Evolutionary conservation across 352 stramenopile species (phyloP), one percentile per base, ranked within the genome.

Genomic region (Blastocystis sp.): DNA sequence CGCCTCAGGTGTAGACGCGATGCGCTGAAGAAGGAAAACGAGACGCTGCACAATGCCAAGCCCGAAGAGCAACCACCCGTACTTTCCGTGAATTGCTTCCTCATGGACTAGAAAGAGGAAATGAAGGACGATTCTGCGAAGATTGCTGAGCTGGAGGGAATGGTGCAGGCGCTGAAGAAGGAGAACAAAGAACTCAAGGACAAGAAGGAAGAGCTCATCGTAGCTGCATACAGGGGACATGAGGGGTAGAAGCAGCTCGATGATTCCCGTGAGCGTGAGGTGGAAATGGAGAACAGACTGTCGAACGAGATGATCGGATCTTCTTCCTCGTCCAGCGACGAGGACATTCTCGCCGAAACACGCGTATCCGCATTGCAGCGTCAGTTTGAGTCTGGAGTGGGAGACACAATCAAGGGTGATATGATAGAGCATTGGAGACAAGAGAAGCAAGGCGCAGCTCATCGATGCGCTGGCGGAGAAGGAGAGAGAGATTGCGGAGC

Each of bases 191-290:
- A 76, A 14, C 38, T 76, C 24, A 57, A 76, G 48, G 19, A 52
- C 3, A 76, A 40, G 3, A 76, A 76, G 19, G 21, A 76, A 3
- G n/a, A 76, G 66, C 28, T 59, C 7, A 17, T 76, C 0, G 66
- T 76, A n/a, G 1, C 14, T 2, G 6, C 28, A 21, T 14, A 57
- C 6, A 57, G 14, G 6, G 48, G 14, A 57, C 6, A 57, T 77
- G 14, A 65, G 9, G 19, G 17, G 14, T 81, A 81, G 71, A 52
- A 45, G 3, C 60, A 68, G 71, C 54, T 81, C 6, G 21, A 40
- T 14, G 48, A 63, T 10, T 52, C 71, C 14, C 71, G 61, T 21
- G 19, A 81, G 42, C 71, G 71, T 59, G 71, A 81, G 65, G 40
- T 6, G 17, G 71, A 81, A 1, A 43, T 81, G 48, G 43, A 81